Evolutionary conservation across 257 asterid species (phyloP).

Genomic region (Solanum appendiculatum): DNA sequence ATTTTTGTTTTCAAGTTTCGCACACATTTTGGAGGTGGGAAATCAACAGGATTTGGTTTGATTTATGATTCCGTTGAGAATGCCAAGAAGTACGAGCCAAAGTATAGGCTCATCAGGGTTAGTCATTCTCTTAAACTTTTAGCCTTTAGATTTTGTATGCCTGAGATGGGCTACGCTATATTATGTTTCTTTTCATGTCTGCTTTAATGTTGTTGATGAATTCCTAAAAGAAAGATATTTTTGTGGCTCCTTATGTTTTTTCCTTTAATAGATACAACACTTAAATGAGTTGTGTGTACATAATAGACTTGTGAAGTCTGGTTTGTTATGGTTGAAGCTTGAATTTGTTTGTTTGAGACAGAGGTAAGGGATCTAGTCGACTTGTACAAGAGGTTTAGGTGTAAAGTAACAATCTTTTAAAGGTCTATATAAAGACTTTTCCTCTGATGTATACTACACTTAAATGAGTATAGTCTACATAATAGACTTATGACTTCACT

Average conservation of each 20-base stretch:
- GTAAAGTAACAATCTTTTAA: not conserved
- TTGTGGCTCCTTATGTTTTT: not conserved
- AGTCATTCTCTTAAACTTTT: not conserved
- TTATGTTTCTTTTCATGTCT: not conserved
- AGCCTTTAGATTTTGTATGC: not conserved
- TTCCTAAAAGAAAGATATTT: not conserved
- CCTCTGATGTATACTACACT: not conserved
- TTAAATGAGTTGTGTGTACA: not conserved
- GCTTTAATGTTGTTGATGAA: not conserved
- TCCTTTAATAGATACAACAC: not conserved
- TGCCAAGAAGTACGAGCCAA: slow-evolving; percentile 15
- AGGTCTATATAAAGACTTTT: not conserved
- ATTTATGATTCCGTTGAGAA: slow-evolving; percentile 10
- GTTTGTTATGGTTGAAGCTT: not conserved
- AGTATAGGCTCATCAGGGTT: slow-evolving; percentile 15
- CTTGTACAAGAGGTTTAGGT: not conserved
- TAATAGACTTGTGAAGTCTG: not conserved
- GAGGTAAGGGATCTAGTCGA: not conserved
- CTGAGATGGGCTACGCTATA: not conserved
- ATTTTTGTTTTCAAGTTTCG: slow-evolving; percentile 14
- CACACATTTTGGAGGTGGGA: slow-evolving; percentile 13
- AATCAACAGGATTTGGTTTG: slow-evolving; percentile 16
- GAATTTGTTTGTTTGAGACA: not conserved
- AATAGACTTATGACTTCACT: not conserved
- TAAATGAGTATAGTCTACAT: not conserved